Percentiles rank a stretch among this genome's conserved stretches.
These are phyloP conservation scores for Guillardia theta DNA, from an alignment of 78 protist species.

Conservation along the genomic window DNA sequence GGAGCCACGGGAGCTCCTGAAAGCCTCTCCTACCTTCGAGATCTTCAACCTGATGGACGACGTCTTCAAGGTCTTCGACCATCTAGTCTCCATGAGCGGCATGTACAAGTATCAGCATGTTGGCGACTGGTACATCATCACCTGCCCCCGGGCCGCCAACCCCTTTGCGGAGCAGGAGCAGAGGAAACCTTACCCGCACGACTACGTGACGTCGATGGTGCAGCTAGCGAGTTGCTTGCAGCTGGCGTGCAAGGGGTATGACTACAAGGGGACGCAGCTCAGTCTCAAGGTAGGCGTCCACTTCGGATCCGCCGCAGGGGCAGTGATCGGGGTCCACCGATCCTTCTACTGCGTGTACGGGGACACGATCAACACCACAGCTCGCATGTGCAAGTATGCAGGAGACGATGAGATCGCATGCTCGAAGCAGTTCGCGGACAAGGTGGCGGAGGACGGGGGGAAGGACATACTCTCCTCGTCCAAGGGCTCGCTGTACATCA, in stretches of 20 bases:
- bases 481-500: background rate
- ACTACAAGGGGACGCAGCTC: background rate
- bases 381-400: slow-evolving; percentile 61
- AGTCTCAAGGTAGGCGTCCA: slow-evolving; percentile 71
- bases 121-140: background rate
- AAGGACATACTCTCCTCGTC: too few species aligned
- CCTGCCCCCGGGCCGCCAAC: background rate
- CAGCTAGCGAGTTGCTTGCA: background rate
- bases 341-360: slow-evolving; percentile 81
- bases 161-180: background rate
- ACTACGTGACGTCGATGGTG: background rate
- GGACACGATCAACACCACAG: slow-evolving; percentile 85
- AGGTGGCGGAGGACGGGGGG: too few species aligned
- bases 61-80: background rate
- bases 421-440: too few species aligned
- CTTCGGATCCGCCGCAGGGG: slow-evolving; percentile 78
- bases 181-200: background rate
- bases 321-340: slow-evolving; percentile 74
- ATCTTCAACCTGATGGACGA: background rate
- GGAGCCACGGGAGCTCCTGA: background rate
- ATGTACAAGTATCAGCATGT: slow-evolving; percentile 14
- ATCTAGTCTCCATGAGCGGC: background rate
- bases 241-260: background rate
- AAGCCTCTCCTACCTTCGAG: background rate
- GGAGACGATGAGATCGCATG: too few species aligned